phyloP scores from a whole-genome alignment of 2,329 filamentous ascomycete genomes.

The Fusarium sarcochroum region DNA sequence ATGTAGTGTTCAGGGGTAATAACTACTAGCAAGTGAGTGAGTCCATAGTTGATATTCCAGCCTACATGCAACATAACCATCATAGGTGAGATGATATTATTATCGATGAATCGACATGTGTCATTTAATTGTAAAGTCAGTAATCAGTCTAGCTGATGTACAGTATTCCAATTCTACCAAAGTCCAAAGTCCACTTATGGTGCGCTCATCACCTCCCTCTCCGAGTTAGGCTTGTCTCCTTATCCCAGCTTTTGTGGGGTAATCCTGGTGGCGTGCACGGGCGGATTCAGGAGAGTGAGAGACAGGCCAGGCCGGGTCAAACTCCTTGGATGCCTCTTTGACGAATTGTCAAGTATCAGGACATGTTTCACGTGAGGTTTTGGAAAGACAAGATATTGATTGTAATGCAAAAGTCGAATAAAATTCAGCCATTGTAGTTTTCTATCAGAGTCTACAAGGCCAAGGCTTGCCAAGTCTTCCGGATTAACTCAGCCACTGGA shows the following conservation, averaged over 20 bases:
- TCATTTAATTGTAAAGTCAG: background rate
- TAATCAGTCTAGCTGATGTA: conserved; percentile 13
- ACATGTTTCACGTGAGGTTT: background rate
- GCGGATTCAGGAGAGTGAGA: conserved; percentile 38
- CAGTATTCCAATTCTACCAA: background rate
- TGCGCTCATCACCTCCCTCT: conserved; percentile 36
- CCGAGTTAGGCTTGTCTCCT: conserved; percentile 37
- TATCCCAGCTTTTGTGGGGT: conserved; percentile 46
- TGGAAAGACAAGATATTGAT: background rate
- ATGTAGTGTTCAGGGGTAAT: conserved; percentile 24
- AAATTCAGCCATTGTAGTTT: background rate
- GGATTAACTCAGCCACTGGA: conserved; percentile 39
- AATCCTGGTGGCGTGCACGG: conserved; percentile 41
- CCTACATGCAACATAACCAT: background rate
- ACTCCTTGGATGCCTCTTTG: conserved; percentile 41
- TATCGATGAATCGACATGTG: background rate
- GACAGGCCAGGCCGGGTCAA: conserved; percentile 1
- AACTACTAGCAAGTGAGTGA: background rate
- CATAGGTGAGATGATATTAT: background rate
- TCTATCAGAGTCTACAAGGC: background rate
- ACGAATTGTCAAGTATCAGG: conserved; percentile 6
- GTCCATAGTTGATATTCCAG: background rate
- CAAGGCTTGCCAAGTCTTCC: conserved; percentile 35
- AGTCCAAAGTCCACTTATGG: conserved; percentile 9
- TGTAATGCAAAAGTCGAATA: background rate